Conservation (phyloP, 257 asterid species). For the Nicotiana attenuata region DNA sequence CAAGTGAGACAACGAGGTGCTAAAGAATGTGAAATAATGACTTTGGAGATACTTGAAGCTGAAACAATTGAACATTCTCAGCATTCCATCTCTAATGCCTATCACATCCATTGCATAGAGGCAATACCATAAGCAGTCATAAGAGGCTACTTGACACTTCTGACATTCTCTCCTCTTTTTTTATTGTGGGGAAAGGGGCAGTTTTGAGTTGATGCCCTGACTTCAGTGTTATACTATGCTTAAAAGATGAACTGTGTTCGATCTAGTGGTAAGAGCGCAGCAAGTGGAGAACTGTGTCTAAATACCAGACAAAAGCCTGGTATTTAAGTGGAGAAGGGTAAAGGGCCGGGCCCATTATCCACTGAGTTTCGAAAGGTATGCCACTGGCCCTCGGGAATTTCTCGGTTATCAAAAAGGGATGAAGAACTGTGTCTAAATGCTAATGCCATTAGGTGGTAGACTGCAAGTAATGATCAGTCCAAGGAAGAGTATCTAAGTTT, state of each 20-base stretch:
- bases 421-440: background rate
- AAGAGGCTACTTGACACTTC: background rate
- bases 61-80: background rate
- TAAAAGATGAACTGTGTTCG: background rate
- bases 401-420: background rate
- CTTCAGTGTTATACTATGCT: background rate
- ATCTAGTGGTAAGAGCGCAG: background rate
- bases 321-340: background rate
- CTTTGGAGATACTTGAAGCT: background rate
- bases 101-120: background rate
- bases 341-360: background rate
- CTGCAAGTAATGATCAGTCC: background rate
- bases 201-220: background rate
- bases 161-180: background rate
- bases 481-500: slow-evolving; percentile 1
- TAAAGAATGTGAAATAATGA: background rate
- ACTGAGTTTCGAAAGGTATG: background rate
- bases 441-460: background rate
- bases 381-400: background rate
- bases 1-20: background rate
- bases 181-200: background rate
- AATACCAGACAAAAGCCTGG: background rate
- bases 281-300: too few species aligned
- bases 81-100: background rate
- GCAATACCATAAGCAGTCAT: background rate